phyloP scores from a whole-genome alignment of 352 stramenopile genomes.

The Phytophthora capsici region DNA sequence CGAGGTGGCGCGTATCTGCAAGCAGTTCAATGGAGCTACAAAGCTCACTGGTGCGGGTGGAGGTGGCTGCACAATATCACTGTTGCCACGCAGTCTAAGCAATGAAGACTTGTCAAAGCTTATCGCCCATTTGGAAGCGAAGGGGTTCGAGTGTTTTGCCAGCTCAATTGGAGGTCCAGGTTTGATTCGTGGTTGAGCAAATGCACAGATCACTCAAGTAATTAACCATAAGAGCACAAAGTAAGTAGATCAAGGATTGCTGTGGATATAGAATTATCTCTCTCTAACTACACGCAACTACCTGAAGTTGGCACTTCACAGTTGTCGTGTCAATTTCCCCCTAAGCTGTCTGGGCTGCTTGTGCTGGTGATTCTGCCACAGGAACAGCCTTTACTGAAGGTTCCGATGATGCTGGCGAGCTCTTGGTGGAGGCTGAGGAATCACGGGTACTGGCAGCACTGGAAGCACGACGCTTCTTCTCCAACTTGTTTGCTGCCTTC shows the following conservation, averaged over 20 bases:
- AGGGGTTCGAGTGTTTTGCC: constrained; percentile 63
- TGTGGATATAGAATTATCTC: constrained; percentile 34
- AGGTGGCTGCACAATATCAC: constrained; percentile 89
- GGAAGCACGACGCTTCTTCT: constrained; percentile 61
- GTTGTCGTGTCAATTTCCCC: constrained; percentile 16
- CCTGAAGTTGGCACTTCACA: not conserved
- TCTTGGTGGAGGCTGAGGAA: constrained; percentile 35
- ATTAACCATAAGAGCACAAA: too few species aligned
- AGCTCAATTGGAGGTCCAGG: constrained; percentile 65
- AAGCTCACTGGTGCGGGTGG: constrained; percentile 92
- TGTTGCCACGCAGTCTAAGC: constrained; percentile 61
- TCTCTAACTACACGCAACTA: constrained; percentile 40
- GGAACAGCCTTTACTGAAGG: constrained; percentile 31
- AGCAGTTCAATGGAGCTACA: constrained; percentile 59
- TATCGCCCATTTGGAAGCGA: constrained; percentile 50
- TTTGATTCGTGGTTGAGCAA: constrained; percentile 33
- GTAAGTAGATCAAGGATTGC: constrained; percentile 27
- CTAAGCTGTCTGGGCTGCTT: constrained; percentile 40
- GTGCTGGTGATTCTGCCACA: constrained; percentile 16
- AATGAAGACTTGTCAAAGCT: constrained; percentile 50
- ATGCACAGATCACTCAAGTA: constrained; percentile 1
- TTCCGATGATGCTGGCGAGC: constrained; percentile 24
- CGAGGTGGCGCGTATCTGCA: constrained; percentile 68
- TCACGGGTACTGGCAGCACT: constrained; percentile 41
- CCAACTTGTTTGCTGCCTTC: constrained; percentile 78